A percentile compares a stretch with the other conserved stretches of the same genome.
phyloP scores from a whole-genome alignment of 768 basidiomycete genomes.

The Hygrocybe coccinea region DNA sequence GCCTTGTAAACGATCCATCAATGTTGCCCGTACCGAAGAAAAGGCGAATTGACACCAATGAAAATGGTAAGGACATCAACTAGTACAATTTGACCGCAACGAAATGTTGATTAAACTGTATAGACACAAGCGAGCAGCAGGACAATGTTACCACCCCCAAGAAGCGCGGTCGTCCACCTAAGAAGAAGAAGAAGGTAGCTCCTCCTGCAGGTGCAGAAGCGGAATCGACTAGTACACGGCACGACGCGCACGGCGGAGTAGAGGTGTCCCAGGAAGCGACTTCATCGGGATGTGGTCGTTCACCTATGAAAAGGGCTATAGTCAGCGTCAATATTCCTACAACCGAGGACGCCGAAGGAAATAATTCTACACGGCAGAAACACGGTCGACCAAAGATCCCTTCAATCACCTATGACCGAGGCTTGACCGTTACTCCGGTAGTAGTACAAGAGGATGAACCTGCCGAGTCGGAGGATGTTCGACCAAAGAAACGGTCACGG shows the following conservation, averaged over 20 bases:
- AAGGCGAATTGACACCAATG: slow-evolving; percentile 2
- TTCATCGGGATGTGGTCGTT: too few species aligned
- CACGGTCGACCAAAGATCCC: too few species aligned
- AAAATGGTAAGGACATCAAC: background rate
- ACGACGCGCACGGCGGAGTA: too few species aligned
- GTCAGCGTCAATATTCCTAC: too few species aligned
- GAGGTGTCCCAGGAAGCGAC: too few species aligned
- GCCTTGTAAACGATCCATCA: background rate
- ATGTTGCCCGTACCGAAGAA: background rate
- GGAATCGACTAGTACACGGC: too few species aligned
- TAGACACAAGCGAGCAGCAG: background rate
- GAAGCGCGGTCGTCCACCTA: slow-evolving; percentile 35
- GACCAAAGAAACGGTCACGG: background rate
- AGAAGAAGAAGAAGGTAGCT: background rate
- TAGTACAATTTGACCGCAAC: background rate
- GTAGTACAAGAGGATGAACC: background rate
- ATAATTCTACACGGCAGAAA: too few species aligned
- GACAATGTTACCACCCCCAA: slow-evolving; percentile 17
- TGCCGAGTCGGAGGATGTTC: background rate
- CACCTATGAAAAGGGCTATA: too few species aligned
- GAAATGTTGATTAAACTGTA: background rate
- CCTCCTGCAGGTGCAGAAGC: background rate
- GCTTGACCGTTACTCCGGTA: too few species aligned
- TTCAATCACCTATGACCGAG: too few species aligned
- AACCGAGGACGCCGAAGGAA: too few species aligned